Base-by-base conservation (phyloP, 1,284 basidiomycete species). In the Cystobasidium sp. region DNA sequence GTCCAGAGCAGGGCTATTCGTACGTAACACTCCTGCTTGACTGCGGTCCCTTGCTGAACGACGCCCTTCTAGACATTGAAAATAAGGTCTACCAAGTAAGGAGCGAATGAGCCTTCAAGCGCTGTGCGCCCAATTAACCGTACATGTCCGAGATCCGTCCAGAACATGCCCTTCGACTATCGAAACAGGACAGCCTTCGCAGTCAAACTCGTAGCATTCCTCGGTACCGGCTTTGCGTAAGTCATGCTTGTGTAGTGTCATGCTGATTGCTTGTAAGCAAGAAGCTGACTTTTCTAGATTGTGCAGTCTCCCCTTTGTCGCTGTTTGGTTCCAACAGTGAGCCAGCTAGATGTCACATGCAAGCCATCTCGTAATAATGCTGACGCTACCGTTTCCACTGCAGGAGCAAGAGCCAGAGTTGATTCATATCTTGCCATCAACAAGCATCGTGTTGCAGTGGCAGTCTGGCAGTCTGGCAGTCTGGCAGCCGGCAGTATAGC, bases 161-260 rank as follows among this genome's bases (percentile, higher is more conserved):
- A 70, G 68, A 70, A 70, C 37, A 61, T 62, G 68, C 68, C 68
- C 6, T 62, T 70, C n/a, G 46, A 52, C 31, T 61, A 62, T 39
- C 68, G 68, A 39, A 70, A 62, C 37, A 61, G 56, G 22, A 39
- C 43, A n/a, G 56, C 68, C 14, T 62, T 62, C 24, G 68, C 41
- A 6, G 16, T 47, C 24, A 70, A 69, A 43, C 37, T 69, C 41
- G 31, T 20, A n/a, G 67, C 49, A 16, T 69, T 39, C 43, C 46
- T 69, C 5, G 67, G 67, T 3, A 52, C 52, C 14, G 67, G 67
- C 53, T 69, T 69, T 44, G 53, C 56, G 67, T 69, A 51, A 37
- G 67, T 20, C 37, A 59, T 10, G 12, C 41, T 22, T 37, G 22
- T 39, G 49, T 6, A 20, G 1, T 67, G n/a, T 9, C 22, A 10